Evolutionary conservation across 2,329 filamentous ascomycete genomes (phyloP), one percentile per base, ranked within the genome.

Genomic region (Penicillium sclerotiorum): DNA sequence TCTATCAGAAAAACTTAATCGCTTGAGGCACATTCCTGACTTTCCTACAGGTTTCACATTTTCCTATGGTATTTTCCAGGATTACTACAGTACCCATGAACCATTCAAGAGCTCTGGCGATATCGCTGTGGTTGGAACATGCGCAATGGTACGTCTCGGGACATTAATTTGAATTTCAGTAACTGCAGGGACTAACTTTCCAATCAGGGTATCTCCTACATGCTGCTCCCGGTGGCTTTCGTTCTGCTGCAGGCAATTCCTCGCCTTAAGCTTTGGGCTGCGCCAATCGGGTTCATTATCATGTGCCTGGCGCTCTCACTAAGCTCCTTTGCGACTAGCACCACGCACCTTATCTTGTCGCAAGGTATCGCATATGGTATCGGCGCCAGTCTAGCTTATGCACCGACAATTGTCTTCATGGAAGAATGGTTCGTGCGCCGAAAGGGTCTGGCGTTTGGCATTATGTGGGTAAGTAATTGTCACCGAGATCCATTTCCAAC

Each of bases 111-210:
- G 59, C 18, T 64, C 77, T 0, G 73, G 76, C 36, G 57, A 63
- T 21, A 82, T 88, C 42, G 78, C 85, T 23, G 74, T 83, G 12
- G 83, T 89, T 46, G 86, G 86, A 1, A 88, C 58, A 17, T 62
- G 58, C 27, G 57, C 59, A 6, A 61, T 59, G 55, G 60, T 61
- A 2, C 35, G 48, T 28, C 12, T 33, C 11, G 12, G 9, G 17
- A 33, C n/a, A n/a, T n/a, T 39, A 5, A 27, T 30, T 13, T 13
- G 12, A 7, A 8, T 5, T 20, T 11, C 17, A 11, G 18, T 39
- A n/a, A 9, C 15, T 35, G 27, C 38, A 25, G 9, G 27, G n/a
- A 4, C 20, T 4, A 28, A 3, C n/a, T 18, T 9, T 17, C 7
- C 4, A 22, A 8, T 2, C 12, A 60, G 56, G 57, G 57, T 28